Evolutionary conservation across 805 yeast genomes (phyloP), one percentile per base, ranked within the genome.

Genomic region (Brettanomyces sp.): DNA sequence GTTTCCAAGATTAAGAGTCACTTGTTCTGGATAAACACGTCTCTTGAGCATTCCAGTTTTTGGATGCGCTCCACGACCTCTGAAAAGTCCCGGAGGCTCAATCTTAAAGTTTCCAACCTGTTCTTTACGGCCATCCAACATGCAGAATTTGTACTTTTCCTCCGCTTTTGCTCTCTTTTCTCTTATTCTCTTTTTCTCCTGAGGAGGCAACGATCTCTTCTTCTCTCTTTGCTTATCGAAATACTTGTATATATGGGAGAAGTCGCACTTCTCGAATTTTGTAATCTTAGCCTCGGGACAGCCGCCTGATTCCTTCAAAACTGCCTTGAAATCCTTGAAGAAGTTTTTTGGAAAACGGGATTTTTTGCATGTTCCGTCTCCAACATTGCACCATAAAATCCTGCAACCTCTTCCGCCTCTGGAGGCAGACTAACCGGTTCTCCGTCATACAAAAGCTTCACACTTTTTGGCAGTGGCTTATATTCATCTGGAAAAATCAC

Each of bases 1-100:
- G 52, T 74, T 72, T 47, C 95, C 82, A 49, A 91, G 69, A 61
- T 91, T 91, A 49, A 91, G 67, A 0, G 91, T 84, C 40, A 91
- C 84, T 56, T 87, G 93, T 65, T 91, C 97, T 2, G 99, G 96
- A 45, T 64, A 64, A 13, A 91, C 96, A 52, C 99, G 75, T 56
- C 82, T 77, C 62, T 91, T 91, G 47, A 89, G 66, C 60, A 83
- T 86, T 39, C 99, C 99, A 1, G 97, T 90, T 63, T 85, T 88
- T 14, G 98, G 98, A 63, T 90, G 98, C 0, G 91, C 89, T 58
- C 97, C 98, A 64, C 98, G 85, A 39, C 98, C 99, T 64, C 97
- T 74, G 61, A 90, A 91, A 46, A 91, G 68, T 2, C 95, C 97
- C 0, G 99, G 98, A 32, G 98, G 98, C 70, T 91, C 99, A 42